Conservation (phyloP, 768 basidiomycete genomes). For the Hygrophorus russula region DNA sequence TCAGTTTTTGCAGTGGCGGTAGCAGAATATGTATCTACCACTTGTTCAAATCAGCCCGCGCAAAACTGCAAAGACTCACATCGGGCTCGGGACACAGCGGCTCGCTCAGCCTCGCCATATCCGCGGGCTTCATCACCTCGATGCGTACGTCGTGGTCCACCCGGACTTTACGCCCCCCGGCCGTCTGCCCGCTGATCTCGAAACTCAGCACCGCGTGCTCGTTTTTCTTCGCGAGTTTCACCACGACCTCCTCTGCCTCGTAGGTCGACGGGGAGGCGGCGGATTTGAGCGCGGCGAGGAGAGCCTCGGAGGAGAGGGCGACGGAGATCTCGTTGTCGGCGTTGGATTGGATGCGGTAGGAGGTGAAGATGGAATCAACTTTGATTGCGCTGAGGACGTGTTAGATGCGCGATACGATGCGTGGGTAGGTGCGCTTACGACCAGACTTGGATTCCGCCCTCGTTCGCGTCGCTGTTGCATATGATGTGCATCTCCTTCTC, state of each 20-base stretch:
- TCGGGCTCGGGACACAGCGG: constrained; percentile 83
- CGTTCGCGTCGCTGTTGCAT: constrained; percentile 71
- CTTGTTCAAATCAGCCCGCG: background rate
- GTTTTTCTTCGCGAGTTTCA: constrained; percentile 81
- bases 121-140: constrained; percentile 66
- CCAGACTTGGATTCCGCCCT: constrained; percentile 87
- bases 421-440: constrained; percentile 26
- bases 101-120: constrained; percentile 62
- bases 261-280: constrained; percentile 38
- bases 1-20: constrained; percentile 62
- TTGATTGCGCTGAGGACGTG: constrained; percentile 41
- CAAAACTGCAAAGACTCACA: constrained; percentile 27
- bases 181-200: constrained; percentile 56
- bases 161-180: constrained; percentile 51
- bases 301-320: constrained; percentile 59
- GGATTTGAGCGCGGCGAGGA: constrained; percentile 65
- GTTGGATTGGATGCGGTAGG: constrained; percentile 83
- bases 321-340: constrained; percentile 73
- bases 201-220: constrained; percentile 71
- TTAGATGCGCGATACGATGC: background rate
- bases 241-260: constrained; percentile 55
- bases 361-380: constrained; percentile 54
- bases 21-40: constrained; percentile 68
- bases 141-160: constrained; percentile 77
- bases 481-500: constrained; percentile 71